Base-by-base conservation (phyloP, 2,329 filamentous ascomycete species). In the Talaromyces rugulosus region DNA sequence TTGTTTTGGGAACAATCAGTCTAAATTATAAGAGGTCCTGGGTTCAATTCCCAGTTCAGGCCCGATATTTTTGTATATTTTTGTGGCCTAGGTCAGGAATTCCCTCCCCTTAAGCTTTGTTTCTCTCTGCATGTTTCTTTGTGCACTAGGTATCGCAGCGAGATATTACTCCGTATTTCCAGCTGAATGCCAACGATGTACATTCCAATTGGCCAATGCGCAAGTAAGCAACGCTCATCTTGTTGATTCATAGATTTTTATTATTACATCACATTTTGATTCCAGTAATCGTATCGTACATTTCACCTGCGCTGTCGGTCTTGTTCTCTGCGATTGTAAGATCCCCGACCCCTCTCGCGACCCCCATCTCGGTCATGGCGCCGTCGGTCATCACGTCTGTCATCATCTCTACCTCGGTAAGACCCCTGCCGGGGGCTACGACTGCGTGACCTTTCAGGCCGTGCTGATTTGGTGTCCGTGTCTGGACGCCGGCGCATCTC, bases 401-500 rank as follows among this genome's bases (percentile, higher is more conserved):
- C 69, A 53, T 51, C 30, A 4, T 36, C 47, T 40, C 36, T 55
- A 7, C 30, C 52, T 14, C 66, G 70, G 61, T 69, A 66, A 34
- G 68, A 66, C 54, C 64, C 63, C 50, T 74, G 67, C 69, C 78
- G 81, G 58, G 80, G 82, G 63, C 78, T 84, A 63, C 76, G 78
- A 68, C 77, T 81, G 30, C 76, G 73, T 59, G 72, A 72, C 61
- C 70, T 58, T 34, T 62, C 52, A 34, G 34, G 44, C 30, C 23
- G 53, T 34, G 47, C 28, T 5, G 59, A n/a, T 23, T 53, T 61
- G 27, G 68, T 63, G 56, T 66, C 70, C 57, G 56, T 42, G 34
- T 63, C 58, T 34, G 64, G 56, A 30, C 80, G 78, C 28, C 80
- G 81, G 57, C 81, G 82, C 75, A 89, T 82, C 63, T 90, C 88